These are phyloP conservation scores for Leccinum imitatum DNA, from an alignment of 768 basidiomycete species.

Conservation along the genomic window DNA sequence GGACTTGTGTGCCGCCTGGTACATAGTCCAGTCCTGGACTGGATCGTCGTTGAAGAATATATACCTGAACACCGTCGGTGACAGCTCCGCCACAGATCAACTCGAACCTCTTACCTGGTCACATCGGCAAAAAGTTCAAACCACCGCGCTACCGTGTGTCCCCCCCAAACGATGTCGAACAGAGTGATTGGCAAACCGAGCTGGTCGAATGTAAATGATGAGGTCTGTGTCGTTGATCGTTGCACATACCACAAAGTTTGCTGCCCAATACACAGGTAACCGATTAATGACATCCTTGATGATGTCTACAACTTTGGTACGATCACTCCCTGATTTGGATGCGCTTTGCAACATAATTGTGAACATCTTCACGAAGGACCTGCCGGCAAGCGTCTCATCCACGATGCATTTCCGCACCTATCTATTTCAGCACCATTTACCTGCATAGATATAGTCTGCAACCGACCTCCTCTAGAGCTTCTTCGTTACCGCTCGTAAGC, in stretches of 20 bases:
- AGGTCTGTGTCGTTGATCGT: not conserved
- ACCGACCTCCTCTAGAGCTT: slow-evolving; percentile 13
- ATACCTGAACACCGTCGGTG: slow-evolving; percentile 31
- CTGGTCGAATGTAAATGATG: not conserved
- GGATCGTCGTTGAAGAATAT: slow-evolving; percentile 36
- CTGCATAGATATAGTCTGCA: not conserved
- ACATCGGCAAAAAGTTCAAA: slow-evolving; percentile 51
- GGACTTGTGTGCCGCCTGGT: slow-evolving; percentile 27
- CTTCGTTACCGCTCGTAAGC: slow-evolving; percentile 14
- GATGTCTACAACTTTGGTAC: slow-evolving; percentile 49
- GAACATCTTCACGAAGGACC: slow-evolving; percentile 13
- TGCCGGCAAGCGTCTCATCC: slow-evolving; percentile 11
- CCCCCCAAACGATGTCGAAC: slow-evolving; percentile 39
- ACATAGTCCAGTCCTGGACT: slow-evolving; percentile 34
- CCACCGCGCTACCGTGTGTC: slow-evolving; percentile 42
- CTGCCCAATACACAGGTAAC: slow-evolving; percentile 61
- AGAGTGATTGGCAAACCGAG: slow-evolving; percentile 35
- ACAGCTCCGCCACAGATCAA: not conserved
- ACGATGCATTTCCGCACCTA: slow-evolving; percentile 18
- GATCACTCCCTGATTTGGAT: slow-evolving; percentile 4
- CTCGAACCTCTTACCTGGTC: slow-evolving; percentile 25
- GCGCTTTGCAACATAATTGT: slow-evolving; percentile 10
- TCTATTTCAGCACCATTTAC: not conserved
- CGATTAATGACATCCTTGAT: slow-evolving; percentile 67
- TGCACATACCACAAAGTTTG: slow-evolving; percentile 50